A percentile compares a stretch with the other conserved stretches of the same genome.
phyloP scores from a whole-genome alignment of 805 yeast species.

The Clavispora carvajalis region DNA sequence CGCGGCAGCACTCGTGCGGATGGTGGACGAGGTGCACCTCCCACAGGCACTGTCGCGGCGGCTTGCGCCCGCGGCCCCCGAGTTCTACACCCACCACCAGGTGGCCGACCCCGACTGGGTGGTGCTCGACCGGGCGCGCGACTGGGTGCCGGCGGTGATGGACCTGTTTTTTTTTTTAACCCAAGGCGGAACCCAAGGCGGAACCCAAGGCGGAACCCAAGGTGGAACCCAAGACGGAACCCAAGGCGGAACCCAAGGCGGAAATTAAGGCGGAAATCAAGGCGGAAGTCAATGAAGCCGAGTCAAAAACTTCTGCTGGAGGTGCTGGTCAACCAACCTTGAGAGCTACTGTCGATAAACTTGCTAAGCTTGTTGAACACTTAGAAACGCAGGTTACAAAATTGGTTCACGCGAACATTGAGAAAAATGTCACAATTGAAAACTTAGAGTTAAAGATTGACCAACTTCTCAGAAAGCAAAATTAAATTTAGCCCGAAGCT shows the following conservation, averaged over 20 bases:
- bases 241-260: constrained; percentile 10
- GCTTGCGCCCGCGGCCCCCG: no score
- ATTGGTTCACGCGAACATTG: constrained; percentile 49
- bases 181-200: constrained; percentile 9
- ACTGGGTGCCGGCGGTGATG: no score
- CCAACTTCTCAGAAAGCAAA: constrained; percentile 23
- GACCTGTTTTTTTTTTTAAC: no score
- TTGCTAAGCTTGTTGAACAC: constrained; percentile 51
- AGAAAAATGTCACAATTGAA: constrained; percentile 58
- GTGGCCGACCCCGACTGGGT: no score
- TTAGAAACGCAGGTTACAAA: constrained; percentile 52
- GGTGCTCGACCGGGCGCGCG: no score
- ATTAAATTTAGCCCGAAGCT: neutral
- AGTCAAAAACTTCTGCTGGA: constrained; percentile 6
- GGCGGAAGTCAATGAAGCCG: constrained; percentile 16
- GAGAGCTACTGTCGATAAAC: constrained; percentile 65
- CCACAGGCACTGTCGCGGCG: no score
- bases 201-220: constrained; percentile 7
- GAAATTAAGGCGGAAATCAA: constrained; percentile 1
- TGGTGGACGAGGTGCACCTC: no score
- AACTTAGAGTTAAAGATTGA: constrained; percentile 60
- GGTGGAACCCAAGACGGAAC: constrained; percentile 17
- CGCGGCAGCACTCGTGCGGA: no score
- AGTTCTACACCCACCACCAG: no score
- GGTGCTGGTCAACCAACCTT: constrained; percentile 43